These are phyloP conservation scores for Talaromyces liani DNA, from an alignment of 495 filamentous ascomycete species.

Conservation along the genomic window DNA sequence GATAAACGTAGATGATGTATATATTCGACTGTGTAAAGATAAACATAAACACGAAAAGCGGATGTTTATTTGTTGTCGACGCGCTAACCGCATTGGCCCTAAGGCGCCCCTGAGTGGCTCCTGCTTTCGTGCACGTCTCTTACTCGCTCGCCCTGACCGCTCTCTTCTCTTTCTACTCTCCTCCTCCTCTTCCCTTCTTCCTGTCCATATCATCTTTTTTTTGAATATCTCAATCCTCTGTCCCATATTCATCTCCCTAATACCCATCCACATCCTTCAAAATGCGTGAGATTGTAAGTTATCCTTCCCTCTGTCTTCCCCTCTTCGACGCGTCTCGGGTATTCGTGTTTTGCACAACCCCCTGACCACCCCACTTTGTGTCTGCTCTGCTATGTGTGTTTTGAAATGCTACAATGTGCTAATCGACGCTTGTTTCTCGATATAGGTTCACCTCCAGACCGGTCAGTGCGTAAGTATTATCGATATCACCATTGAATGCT, in stretches of 20 bases:
- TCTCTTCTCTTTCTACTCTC: conserved; percentile 9
- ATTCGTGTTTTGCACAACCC: conserved; percentile 14
- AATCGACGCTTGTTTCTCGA: conserved; percentile 26
- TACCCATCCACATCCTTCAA: conserved; percentile 31
- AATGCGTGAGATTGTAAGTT: conserved; percentile 94
- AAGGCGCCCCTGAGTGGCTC: neutral
- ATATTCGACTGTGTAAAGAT: neutral
- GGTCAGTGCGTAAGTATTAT: conserved; percentile 82
- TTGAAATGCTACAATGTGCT: conserved; percentile 15
- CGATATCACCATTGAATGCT: neutral
- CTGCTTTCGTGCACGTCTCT: conserved; percentile 1
- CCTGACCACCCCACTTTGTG: conserved; percentile 36
- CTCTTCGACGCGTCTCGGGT: conserved; percentile 31
- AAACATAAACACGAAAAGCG: neutral
- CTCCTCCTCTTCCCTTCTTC: conserved; percentile 7
- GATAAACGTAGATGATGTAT: too few relatives aligned
- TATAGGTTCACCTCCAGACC: conserved; percentile 94
- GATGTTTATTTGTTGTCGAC: neutral
- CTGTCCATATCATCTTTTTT: conserved; percentile 11
- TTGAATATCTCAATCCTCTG: conserved; percentile 10
- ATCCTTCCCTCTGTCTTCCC: conserved; percentile 17
- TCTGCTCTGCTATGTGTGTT: conserved; percentile 22
- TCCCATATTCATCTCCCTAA: conserved; percentile 14
- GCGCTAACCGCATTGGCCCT: neutral
- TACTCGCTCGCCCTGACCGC: conserved; percentile 13